Conservation (phyloP, 192 early-diverging fungal species). For the Coemansia sp. region DNA sequence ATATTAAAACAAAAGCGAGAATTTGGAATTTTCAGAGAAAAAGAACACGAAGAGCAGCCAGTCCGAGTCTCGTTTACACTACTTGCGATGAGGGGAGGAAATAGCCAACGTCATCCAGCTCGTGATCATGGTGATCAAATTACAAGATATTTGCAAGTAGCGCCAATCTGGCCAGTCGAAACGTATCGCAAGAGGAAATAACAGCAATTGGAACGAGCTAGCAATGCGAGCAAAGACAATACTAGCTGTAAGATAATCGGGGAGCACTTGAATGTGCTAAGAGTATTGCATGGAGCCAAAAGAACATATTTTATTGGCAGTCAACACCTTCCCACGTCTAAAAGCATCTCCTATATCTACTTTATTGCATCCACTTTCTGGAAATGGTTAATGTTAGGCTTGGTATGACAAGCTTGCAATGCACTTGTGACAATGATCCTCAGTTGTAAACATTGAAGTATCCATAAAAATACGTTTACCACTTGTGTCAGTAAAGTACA, state of each 20-base stretch:
- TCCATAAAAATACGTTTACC: neutral
- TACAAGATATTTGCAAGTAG: neutral
- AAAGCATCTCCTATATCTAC: neutral
- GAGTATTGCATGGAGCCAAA: too few relatives aligned
- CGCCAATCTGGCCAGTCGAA: neutral
- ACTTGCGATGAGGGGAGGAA: neutral
- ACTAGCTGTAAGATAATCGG: too few relatives aligned
- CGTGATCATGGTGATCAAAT: neutral
- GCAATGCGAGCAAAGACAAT: too few relatives aligned
- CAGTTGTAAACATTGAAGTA: neutral
- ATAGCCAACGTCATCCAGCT: slow-evolving; percentile 3
- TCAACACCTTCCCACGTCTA: too few relatives aligned
- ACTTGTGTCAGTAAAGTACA: neutral
- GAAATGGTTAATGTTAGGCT: neutral
- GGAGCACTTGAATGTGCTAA: too few relatives aligned
- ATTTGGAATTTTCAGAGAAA: neutral
- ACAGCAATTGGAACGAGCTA: too few relatives aligned
- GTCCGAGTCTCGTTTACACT: neutral
- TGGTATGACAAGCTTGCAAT: neutral
- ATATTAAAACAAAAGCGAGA: neutral
- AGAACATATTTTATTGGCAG: too few relatives aligned
- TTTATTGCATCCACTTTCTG: too few relatives aligned
- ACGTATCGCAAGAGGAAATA: neutral
- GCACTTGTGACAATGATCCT: neutral
- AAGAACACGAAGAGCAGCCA: neutral